Evolutionary conservation across 176 grass and related monocot species (phyloP).

Genomic region (Triticum monococcum): DNA sequence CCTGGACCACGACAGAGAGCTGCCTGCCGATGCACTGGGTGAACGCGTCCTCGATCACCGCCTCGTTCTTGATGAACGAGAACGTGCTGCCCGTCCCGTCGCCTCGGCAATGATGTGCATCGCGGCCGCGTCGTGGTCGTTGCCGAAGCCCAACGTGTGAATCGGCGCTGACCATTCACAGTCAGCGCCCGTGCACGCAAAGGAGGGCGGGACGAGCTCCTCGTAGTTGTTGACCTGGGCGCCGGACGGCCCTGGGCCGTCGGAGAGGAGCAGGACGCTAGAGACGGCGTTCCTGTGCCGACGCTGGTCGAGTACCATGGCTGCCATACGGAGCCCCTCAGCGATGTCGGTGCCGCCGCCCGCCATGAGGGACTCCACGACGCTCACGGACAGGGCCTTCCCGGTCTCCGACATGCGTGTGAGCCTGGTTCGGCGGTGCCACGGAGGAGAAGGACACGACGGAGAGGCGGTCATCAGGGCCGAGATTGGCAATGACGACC

Average conservation of each 20-base stretch:
- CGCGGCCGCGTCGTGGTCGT: conserved; percentile 61
- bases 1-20: conserved; percentile 55
- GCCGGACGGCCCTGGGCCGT: too few relatives aligned
- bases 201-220: conserved; percentile 45
- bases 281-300: not conserved
- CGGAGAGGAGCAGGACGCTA: too few relatives aligned
- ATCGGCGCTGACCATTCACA: conserved; percentile 24
- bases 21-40: conserved; percentile 76
- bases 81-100: conserved; percentile 65
- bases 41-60: conserved; percentile 64
- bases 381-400: conserved; percentile 1
- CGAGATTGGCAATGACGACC: conserved; percentile 67
- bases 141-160: conserved; percentile 77
- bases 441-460: conserved; percentile 54
- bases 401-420: conserved; percentile 41
- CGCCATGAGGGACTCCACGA: conserved; percentile 36
- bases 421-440: conserved; percentile 45
- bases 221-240: conserved; percentile 33
- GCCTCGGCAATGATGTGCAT: conserved; percentile 58
- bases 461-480: conserved; percentile 56
- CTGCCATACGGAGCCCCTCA: conserved; percentile 45
- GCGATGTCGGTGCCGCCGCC: conserved; percentile 56
- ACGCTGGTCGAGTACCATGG: conserved; percentile 53
- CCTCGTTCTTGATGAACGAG: conserved; percentile 66
- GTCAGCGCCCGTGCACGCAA: not conserved